Base-by-base conservation (phyloP, 257 asterid genomes). In the Rhazya stricta region DNA sequence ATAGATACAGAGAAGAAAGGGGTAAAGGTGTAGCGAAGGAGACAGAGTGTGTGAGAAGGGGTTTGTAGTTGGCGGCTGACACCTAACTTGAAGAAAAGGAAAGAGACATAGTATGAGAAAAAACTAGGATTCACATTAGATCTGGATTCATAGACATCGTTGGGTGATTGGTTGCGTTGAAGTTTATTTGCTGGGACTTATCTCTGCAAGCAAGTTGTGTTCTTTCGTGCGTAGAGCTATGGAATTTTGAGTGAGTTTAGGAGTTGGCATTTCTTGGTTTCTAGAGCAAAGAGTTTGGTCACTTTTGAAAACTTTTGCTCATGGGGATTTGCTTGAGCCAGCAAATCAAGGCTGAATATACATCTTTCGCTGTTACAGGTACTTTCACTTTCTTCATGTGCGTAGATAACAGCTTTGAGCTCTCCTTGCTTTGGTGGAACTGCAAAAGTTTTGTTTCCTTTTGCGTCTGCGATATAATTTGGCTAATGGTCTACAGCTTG, bases 251-350 rank as follows among this genome's bases (percentile, higher is more conserved):
- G 39, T 37, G 46, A 34, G 5, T 69, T 71, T 75, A 67, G 75
- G 62, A 8, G 77, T 54, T 63, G 76, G 57, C 15, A 68, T 82
- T 81, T 73, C 56, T 76, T 51, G 82, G 71, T 79, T 43, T 73
- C 58, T 76, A 27, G 81, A 63, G 69, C 30, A 66, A 69, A 45
- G 68, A 21, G 71, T 71, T 69, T 82, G 8, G 53, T 41, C n/a
- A 73, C 7, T 72, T 58, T 60, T 58, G 73, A 80, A 75, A 74
- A n/a, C 74, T 60, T 74, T 79, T 80, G 56, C n/a, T 68, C 1
- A 93, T 93, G 98, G 98, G 98, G 79, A 82, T 89, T 84, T 93
- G 97, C 80, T 80, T 80, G 54, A 93, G 98, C 91, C 91, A 87
- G 81, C 94, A 88, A 87, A 87, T 89, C 43, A 93, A 93, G 86